These are phyloP conservation scores for Ustilago cynodontis DNA, from an alignment of 1,284 basidiomycete species.

Conservation along the genomic window DNA sequence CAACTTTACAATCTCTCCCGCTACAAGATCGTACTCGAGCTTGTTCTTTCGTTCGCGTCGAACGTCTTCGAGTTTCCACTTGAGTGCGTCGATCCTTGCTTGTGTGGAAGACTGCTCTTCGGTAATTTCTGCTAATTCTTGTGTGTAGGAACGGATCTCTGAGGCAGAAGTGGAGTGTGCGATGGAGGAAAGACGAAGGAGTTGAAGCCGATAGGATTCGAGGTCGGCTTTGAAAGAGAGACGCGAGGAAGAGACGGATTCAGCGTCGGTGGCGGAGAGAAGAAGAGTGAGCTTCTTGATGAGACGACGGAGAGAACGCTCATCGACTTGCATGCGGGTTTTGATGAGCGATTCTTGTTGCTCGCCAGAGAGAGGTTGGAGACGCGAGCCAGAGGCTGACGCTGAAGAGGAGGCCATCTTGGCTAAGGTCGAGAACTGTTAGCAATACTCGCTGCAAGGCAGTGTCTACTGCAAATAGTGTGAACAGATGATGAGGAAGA, in stretches of 20 bases:
- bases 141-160: slow-evolving; percentile 30
- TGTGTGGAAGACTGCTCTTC: slow-evolving; percentile 36
- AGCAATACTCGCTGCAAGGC: background rate
- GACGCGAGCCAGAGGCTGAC: background rate
- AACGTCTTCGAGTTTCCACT: slow-evolving; percentile 44
- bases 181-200: slow-evolving; percentile 27
- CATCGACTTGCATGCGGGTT: slow-evolving; percentile 45
- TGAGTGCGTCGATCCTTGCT: slow-evolving; percentile 43
- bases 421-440: background rate
- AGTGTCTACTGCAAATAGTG: background rate
- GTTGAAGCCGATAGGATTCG: slow-evolving; percentile 29
- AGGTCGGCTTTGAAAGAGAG: slow-evolving; percentile 49
- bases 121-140: slow-evolving; percentile 33
- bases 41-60: slow-evolving; percentile 56
- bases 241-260: slow-evolving; percentile 20
- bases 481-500: background rate
- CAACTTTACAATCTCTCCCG: slow-evolving; percentile 51
- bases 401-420: slow-evolving; percentile 33
- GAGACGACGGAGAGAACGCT: slow-evolving; percentile 34
- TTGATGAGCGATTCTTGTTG: slow-evolving; percentile 48
- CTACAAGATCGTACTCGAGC: slow-evolving; percentile 60
- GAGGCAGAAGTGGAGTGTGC: slow-evolving; percentile 26
- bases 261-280: slow-evolving; percentile 23
- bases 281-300: slow-evolving; percentile 43
- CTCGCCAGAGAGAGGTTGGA: slow-evolving; percentile 37